Evolutionary conservation across 768 basidiomycete species (phyloP).

Genomic region (Lentinus brumalis): DNA sequence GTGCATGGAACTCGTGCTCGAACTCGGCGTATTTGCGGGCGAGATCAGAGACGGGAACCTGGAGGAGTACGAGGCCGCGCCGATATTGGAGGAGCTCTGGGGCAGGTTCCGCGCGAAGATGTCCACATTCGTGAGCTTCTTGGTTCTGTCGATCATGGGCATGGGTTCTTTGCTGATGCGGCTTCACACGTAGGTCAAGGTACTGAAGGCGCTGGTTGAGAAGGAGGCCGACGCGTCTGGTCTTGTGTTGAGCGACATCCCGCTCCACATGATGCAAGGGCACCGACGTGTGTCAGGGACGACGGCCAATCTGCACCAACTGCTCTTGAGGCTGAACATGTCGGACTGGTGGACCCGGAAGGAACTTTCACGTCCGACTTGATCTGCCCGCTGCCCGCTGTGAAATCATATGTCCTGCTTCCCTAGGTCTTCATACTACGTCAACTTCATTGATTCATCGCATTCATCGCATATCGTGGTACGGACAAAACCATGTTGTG

Average conservation of each 20-base stretch:
- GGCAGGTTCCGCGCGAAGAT: constrained; percentile 56
- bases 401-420: not conserved
- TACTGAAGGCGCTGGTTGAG: constrained; percentile 58
- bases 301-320: constrained; percentile 53
- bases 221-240: constrained; percentile 37
- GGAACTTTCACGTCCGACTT: not conserved
- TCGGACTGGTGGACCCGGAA: constrained; percentile 56
- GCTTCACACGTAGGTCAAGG: constrained; percentile 46
- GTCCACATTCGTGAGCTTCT: constrained; percentile 53
- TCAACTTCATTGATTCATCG: not conserved
- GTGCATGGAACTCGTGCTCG: constrained; percentile 64
- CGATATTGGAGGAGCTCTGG: constrained; percentile 55
- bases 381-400: not conserved
- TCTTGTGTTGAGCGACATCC: constrained; percentile 27
- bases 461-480: constrained; percentile 6
- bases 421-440: not conserved
- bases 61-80: constrained; percentile 67
- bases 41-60: constrained; percentile 55
- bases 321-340: constrained; percentile 55
- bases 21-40: constrained; percentile 65
- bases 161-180: constrained; percentile 3
- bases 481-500: constrained; percentile 11
- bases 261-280: constrained; percentile 35
- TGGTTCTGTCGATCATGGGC: not conserved
- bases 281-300: constrained; percentile 44